Base-by-base conservation (phyloP, 176 grass and related monocot genomes). In the Cocos nucifera region DNA sequence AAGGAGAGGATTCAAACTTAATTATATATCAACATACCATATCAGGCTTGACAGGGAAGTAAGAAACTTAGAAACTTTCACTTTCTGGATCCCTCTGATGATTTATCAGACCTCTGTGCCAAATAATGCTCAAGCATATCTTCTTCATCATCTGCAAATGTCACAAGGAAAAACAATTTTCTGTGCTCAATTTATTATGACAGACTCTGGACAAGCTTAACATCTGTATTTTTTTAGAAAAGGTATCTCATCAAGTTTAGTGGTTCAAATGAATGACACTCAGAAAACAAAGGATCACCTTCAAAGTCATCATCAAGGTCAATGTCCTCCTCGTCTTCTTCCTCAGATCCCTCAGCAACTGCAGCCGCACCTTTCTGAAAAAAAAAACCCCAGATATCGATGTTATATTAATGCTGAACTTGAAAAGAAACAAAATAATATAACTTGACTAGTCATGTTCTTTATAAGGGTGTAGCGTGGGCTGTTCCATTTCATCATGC, bases 41-140 rank as follows among this genome's bases (percentile, higher is more conserved):
- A 8, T 56, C 65, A 56, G n/a, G 17, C 48, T 56, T 50, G 0
- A 44, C 3, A 44, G 6, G 35, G 35, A 44, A 30, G 28, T 30
- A 30, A 44, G 32, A 35, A 8, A 9, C 32, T 35, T 9, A 35
- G 35, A 9, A 39, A 44, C 48, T 39, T 19, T 27, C 60, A 51
- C 50, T 29, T 53, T 50, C 73, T 74, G 27, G 39, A 79, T 72
- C 78, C 63, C 61, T 82, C 84, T 20, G 83, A 61, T 63, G 65
- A 79, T 54, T 85, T 84, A 49, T 73, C 74, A 21, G 94, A 81
- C 58, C 79, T 80, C 59, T 89, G 82, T 20, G 88, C 94, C 78
- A 98, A 83, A 72, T 86, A 98, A 79, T 98, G 94, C 74, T 98
- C 94, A 57, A 98, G 94, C 88, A 93, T 98, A 54, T 98, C 94